Conservation (phyloP, 2,329 filamentous ascomycete genomes). For the Diaporthe sp. region DNA sequence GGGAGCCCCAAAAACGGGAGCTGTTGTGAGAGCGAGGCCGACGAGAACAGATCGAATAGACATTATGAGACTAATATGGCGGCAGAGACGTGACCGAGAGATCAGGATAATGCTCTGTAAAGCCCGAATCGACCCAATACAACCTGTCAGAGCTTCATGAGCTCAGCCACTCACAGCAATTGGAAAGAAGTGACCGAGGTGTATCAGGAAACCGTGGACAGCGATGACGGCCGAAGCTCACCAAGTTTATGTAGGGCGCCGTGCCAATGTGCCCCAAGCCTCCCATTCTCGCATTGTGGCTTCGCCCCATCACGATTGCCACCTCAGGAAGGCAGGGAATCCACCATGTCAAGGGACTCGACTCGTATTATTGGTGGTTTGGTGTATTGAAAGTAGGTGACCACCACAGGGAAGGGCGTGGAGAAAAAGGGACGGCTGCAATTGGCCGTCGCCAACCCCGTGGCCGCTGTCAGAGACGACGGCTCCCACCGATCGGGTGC, state of each 20-base stretch:
- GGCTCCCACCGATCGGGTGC: background rate
- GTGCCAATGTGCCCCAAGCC: too few species aligned
- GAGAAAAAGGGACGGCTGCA: background rate
- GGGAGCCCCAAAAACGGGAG: conserved; percentile 6
- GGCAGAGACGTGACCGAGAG: background rate
- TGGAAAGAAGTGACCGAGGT: background rate
- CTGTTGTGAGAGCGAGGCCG: background rate
- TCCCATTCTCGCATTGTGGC: background rate
- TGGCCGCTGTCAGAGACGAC: background rate
- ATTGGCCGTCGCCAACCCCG: background rate
- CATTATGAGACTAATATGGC: background rate
- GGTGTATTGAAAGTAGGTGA: background rate
- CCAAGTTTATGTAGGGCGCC: background rate
- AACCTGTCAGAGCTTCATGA: background rate
- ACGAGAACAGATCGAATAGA: background rate
- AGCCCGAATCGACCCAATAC: background rate
- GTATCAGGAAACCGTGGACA: too few species aligned
- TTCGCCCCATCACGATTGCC: background rate
- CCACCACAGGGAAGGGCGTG: conserved; percentile 1
- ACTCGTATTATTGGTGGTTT: background rate
- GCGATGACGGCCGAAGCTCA: background rate
- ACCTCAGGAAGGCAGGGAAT: background rate
- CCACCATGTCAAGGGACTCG: background rate
- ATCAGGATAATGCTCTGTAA: background rate
- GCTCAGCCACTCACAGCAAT: too few species aligned